Evolutionary conservation across 495 filamentous ascomycete genomes (phyloP).

Genomic region (Aspergillus egyptiacus): DNA sequence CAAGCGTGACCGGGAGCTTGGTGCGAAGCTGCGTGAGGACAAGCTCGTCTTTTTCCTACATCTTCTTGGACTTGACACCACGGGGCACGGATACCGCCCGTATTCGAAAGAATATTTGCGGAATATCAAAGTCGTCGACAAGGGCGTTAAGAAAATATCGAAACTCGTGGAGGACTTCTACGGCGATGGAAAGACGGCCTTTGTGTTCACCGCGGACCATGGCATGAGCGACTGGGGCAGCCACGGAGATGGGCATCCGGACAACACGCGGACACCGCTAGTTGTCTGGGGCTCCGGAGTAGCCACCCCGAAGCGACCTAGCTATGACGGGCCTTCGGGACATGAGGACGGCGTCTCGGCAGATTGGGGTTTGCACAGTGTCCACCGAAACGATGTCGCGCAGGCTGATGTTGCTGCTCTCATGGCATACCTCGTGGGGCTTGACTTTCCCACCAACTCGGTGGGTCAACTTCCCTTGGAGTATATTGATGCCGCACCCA

Average conservation of each 20-base stretch:
- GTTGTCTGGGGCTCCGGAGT: constrained; percentile 94
- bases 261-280: constrained; percentile 92
- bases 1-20: constrained; percentile 66
- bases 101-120: constrained; percentile 94
- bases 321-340: constrained; percentile 54
- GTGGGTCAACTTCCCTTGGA: constrained; percentile 87
- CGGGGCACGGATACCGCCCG: constrained; percentile 79
- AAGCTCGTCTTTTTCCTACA: constrained; percentile 96
- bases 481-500: constrained; percentile 64
- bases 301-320: constrained; percentile 59
- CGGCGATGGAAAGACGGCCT: constrained; percentile 84
- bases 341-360: constrained; percentile 90
- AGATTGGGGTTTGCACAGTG: constrained; percentile 77
- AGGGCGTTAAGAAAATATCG: constrained; percentile 77
- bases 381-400: constrained; percentile 82
- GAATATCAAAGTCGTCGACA: constrained; percentile 91
- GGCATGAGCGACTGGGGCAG: constrained; percentile 99
- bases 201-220: constrained; percentile 96
- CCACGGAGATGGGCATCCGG: constrained; percentile 94
- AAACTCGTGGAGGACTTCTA: constrained; percentile 85
- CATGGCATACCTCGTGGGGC: constrained; percentile 91
- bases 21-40: constrained; percentile 68
- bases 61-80: constrained; percentile 91
- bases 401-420: constrained; percentile 95
- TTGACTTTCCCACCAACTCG: constrained; percentile 92